These are phyloP conservation scores for Naganishia antarctica DNA, from an alignment of 768 basidiomycete species.

Conservation along the genomic window DNA sequence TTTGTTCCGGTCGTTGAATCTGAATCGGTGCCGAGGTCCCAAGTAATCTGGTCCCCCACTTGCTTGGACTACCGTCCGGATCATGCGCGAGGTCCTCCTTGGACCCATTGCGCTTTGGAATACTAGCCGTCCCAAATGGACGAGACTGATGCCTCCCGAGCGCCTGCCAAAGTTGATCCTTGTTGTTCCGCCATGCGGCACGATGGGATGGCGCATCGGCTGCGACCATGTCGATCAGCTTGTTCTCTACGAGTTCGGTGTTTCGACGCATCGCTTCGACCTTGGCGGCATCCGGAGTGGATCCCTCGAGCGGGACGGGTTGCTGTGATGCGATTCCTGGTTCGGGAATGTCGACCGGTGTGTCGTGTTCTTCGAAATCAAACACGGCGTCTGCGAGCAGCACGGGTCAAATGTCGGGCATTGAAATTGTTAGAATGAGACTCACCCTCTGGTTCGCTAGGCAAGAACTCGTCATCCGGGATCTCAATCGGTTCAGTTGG, in stretches of 20 bases:
- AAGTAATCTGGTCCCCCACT: conserved; percentile 28
- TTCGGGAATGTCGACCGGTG: not conserved
- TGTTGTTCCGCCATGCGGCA: conserved; percentile 38
- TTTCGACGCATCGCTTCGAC: conserved; percentile 19
- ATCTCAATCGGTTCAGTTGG: not conserved
- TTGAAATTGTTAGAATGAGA: conserved; percentile 21
- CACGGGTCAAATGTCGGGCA: not conserved
- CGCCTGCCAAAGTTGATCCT: conserved; percentile 27
- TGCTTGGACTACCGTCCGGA: conserved; percentile 1
- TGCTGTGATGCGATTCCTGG: not conserved
- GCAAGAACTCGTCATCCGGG: conserved; percentile 19
- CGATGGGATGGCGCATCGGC: conserved; percentile 47
- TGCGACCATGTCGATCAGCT: conserved; percentile 42
- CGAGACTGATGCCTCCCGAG: conserved; percentile 9
- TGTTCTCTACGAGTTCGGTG: conserved; percentile 40
- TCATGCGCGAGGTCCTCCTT: conserved; percentile 19
- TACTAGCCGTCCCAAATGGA: not conserved
- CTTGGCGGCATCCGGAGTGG: conserved; percentile 5
- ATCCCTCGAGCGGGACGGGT: not conserved
- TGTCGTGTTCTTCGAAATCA: conserved; percentile 47
- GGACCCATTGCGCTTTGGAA: not conserved
- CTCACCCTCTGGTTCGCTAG: conserved; percentile 23
- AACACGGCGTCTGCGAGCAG: conserved; percentile 36
- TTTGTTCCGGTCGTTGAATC: conserved; percentile 34
- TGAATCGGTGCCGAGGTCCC: conserved; percentile 44